Evolutionary conservation across 805 yeast genomes (phyloP).

Genomic region (Barnettozyma sucrosica): DNA sequence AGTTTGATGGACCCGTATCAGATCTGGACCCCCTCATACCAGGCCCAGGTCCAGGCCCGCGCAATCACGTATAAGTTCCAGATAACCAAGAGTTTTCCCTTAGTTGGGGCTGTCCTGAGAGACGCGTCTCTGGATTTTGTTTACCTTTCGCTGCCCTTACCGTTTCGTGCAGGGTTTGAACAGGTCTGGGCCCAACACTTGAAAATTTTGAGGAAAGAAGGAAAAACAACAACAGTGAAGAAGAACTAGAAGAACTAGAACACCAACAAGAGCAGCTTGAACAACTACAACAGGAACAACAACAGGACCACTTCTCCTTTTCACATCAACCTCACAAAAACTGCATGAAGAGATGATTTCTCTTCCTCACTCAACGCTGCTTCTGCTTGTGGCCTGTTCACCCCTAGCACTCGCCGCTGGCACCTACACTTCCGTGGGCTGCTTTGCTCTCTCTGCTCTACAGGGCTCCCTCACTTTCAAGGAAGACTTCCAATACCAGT

Average conservation of each 20-base stretch:
- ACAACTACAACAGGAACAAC: no score
- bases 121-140: background rate
- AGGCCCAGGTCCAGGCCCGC: no score
- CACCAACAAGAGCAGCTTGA: no score
- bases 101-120: no score
- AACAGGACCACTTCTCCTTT: background rate
- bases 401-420: background rate
- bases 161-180: background rate
- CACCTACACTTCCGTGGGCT: constrained; percentile 25
- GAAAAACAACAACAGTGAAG: background rate
- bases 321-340: no score
- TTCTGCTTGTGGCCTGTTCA: background rate
- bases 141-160: constrained; percentile 4
- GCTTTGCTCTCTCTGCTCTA: constrained; percentile 28
- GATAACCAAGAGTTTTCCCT: no score
- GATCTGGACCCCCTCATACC: no score
- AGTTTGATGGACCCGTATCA: no score
- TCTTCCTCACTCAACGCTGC: background rate
- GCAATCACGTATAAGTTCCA: no score
- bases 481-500: constrained; percentile 52
- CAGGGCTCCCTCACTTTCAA: constrained; percentile 25
- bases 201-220: background rate
- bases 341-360: background rate
- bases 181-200: background rate
- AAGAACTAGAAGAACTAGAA: no score